phyloP scores from a whole-genome alignment of 2,329 filamentous ascomycete species.

The Pseudogymnoascus sp. region DNA sequence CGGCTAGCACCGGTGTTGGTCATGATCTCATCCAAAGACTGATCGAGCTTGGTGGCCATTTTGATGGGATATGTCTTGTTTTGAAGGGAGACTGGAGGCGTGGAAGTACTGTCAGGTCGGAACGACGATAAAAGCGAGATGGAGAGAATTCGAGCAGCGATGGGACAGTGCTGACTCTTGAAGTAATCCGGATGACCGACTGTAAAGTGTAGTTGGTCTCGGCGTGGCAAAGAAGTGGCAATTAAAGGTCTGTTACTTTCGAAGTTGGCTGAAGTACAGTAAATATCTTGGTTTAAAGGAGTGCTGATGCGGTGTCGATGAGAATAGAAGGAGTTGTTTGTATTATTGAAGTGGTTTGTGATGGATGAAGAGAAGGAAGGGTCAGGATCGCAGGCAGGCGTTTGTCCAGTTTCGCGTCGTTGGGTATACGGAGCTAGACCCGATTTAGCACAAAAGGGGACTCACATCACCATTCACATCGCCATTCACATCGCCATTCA shows the following conservation, averaged over 20 bases:
- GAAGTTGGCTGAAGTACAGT: constrained; percentile 8
- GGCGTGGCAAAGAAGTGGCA: constrained; percentile 22
- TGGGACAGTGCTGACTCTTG: constrained; percentile 23
- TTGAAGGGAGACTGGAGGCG: constrained; percentile 18
- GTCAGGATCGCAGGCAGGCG: not conserved
- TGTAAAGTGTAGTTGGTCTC: constrained; percentile 20
- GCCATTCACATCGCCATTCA: not conserved
- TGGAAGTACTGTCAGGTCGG: constrained; percentile 25
- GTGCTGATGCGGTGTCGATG: constrained; percentile 5
- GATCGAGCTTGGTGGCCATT: constrained; percentile 93
- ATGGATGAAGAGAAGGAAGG: constrained; percentile 11
- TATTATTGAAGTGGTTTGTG: constrained; percentile 9
- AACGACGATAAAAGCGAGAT: constrained; percentile 19
- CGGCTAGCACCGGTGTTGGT: constrained; percentile 41
- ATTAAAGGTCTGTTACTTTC: constrained; percentile 16
- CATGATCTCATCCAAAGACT: constrained; percentile 96
- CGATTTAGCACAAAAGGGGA: not conserved
- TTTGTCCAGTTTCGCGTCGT: constrained; percentile 5
- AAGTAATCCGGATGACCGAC: constrained; percentile 18
- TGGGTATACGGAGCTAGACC: not conserved
- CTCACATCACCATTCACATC: not conserved
- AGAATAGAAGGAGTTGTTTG: constrained; percentile 7
- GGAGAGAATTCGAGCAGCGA: constrained; percentile 18
- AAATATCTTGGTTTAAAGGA: constrained; percentile 1
- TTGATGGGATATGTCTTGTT: constrained; percentile 28